Percentiles rank a stretch among this genome's conserved stretches.
Evolutionary conservation across 805 yeast species (phyloP).

Genomic region (Babjeviella inositovora): DNA sequence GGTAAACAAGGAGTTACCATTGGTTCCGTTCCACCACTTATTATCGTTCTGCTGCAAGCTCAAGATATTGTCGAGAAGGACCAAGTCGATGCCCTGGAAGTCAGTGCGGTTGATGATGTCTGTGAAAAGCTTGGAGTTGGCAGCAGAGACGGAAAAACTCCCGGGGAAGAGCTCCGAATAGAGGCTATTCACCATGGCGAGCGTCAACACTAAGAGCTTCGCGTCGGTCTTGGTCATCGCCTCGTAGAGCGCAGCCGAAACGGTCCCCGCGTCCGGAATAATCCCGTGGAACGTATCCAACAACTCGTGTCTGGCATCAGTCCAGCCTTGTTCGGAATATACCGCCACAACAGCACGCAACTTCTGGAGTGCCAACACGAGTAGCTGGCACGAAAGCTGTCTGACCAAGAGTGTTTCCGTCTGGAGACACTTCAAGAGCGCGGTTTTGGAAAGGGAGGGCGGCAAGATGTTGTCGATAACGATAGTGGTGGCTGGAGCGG

Average conservation of each 20-base stretch:
- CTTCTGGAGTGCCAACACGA: slow-evolving; percentile 37
- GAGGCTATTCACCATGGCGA: slow-evolving; percentile 22
- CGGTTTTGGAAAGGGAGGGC: slow-evolving; percentile 36
- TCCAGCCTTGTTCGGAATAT: neutral
- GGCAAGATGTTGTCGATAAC: slow-evolving; percentile 50
- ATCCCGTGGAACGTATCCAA: too few species aligned
- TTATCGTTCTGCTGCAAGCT: slow-evolving; percentile 38
- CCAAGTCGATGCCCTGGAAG: slow-evolving; percentile 36
- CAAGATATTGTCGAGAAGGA: slow-evolving; percentile 41
- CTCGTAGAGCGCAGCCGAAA: too few species aligned
- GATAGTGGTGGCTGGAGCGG: slow-evolving; percentile 13
- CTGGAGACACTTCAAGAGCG: slow-evolving; percentile 43
- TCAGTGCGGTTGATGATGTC: slow-evolving; percentile 13
- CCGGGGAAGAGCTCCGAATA: slow-evolving; percentile 19
- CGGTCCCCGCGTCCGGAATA: too few species aligned
- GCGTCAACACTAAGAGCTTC: slow-evolving; percentile 29
- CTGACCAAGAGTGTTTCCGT: slow-evolving; percentile 32
- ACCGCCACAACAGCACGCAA: slow-evolving; percentile 17
- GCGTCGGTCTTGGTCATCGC: slow-evolving; percentile 16
- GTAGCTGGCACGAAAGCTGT: slow-evolving; percentile 48
- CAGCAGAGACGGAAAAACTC: slow-evolving; percentile 11
- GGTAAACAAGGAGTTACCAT: slow-evolving; percentile 46
- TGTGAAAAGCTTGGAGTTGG: slow-evolving; percentile 14
- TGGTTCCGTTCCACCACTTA: slow-evolving; percentile 67
- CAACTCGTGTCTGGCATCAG: slow-evolving; percentile 3